phyloP scores from a whole-genome alignment of 2,329 filamentous ascomycete species.

The Xylariaceae sp. region DNA sequence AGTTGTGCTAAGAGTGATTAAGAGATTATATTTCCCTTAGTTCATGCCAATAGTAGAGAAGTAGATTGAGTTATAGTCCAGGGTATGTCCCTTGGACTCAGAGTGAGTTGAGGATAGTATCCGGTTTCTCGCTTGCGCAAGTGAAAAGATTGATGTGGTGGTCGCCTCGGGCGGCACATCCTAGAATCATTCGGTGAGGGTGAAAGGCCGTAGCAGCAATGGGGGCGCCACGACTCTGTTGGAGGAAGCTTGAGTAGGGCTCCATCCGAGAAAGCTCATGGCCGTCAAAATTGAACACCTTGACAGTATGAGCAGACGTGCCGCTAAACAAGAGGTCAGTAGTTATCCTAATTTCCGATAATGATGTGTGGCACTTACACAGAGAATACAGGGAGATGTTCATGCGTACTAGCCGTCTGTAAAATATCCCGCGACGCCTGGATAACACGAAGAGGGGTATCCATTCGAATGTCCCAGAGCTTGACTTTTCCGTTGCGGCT shows the following conservation, averaged over 20 bases:
- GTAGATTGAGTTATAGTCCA: not conserved
- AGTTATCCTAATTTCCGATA: not conserved
- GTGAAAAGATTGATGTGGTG: slow-evolving; percentile 89
- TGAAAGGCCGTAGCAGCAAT: slow-evolving; percentile 94
- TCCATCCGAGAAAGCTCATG: slow-evolving; percentile 82
- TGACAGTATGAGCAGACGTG: slow-evolving; percentile 85
- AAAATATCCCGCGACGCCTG: slow-evolving; percentile 78
- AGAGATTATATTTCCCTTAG: not conserved
- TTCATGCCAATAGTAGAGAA: not conserved
- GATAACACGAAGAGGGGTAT: slow-evolving; percentile 75
- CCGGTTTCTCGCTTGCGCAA: slow-evolving; percentile 61
- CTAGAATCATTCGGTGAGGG: slow-evolving; percentile 90
- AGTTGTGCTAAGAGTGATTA: not conserved
- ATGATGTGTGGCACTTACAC: slow-evolving; percentile 67
- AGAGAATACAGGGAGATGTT: slow-evolving; percentile 95
- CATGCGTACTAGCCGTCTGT: slow-evolving; percentile 88
- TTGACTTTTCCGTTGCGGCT: slow-evolving; percentile 93
- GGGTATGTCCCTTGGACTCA: not conserved
- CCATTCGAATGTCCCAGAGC: slow-evolving; percentile 94
- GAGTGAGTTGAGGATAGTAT: slow-evolving; percentile 36
- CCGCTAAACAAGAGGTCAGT: slow-evolving; percentile 65
- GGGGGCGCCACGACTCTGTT: slow-evolving; percentile 78
- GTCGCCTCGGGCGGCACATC: slow-evolving; percentile 84
- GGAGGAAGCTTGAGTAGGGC: slow-evolving; percentile 87
- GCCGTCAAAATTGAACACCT: slow-evolving; percentile 90